phyloP scores from a whole-genome alignment of 2,329 filamentous ascomycete genomes.

The Domatiomyces catenatus region DNA sequence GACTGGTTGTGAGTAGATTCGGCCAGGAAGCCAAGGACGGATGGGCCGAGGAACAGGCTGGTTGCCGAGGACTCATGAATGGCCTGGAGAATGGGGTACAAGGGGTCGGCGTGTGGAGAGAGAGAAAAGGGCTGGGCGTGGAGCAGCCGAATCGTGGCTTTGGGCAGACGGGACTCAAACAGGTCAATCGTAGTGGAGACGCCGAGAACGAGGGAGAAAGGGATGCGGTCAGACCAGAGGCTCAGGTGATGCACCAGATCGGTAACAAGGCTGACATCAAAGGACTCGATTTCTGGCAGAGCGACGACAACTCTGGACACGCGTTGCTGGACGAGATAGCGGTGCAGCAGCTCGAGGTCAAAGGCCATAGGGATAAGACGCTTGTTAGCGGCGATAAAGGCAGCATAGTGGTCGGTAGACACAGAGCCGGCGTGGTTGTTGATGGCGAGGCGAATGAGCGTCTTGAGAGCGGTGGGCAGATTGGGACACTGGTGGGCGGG shows the following conservation, averaged over 20 bases:
- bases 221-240: constrained; percentile 46
- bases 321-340: constrained; percentile 25
- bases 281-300: constrained; percentile 33
- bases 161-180: constrained; percentile 43
- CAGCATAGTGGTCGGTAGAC: constrained; percentile 26
- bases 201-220: constrained; percentile 43
- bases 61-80: constrained; percentile 18
- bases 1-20: constrained; percentile 45
- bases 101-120: constrained; percentile 21
- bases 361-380: constrained; percentile 29
- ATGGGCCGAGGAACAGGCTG: constrained; percentile 31
- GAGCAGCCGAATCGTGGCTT: constrained; percentile 36
- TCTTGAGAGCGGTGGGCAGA: constrained; percentile 32
- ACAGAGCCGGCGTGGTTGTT: constrained; percentile 19
- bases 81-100: constrained; percentile 23
- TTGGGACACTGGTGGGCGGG: constrained; percentile 32
- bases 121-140: constrained; percentile 36
- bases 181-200: constrained; percentile 48
- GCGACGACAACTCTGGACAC: constrained; percentile 28
- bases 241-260: constrained; percentile 34
- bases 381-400: constrained; percentile 25
- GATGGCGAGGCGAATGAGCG: constrained; percentile 29
- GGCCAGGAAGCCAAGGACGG: constrained; percentile 35
- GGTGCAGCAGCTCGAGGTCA: constrained; percentile 31
- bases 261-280: constrained; percentile 29